Conservation (phyloP, 352 stramenopile genomes). For the Phytophthora syringae region DNA sequence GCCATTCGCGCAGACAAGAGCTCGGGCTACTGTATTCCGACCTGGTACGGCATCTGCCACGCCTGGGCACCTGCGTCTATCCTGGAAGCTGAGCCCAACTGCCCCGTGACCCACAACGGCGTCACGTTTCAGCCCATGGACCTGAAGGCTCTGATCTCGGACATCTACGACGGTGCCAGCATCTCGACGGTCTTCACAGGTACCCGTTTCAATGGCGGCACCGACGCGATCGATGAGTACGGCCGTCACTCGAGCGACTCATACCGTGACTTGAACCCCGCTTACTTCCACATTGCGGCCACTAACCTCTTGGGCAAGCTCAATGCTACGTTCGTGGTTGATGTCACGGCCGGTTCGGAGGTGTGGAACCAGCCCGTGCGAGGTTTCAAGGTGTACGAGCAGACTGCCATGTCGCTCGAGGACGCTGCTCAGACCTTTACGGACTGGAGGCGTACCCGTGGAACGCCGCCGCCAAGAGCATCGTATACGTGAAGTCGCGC, state of each 20-base stretch:
- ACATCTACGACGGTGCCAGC: conserved; percentile 36
- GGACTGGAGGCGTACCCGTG: conserved; percentile 47
- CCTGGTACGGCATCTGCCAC: conserved; percentile 53
- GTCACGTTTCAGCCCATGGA: conserved; percentile 49
- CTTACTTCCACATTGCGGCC: conserved; percentile 47
- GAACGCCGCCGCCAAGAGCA: conserved; percentile 40
- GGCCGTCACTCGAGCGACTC: conserved; percentile 38
- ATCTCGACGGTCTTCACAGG: conserved; percentile 42
- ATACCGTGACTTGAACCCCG: conserved; percentile 49
- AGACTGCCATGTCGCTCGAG: conserved; percentile 30
- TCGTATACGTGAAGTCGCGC: conserved; percentile 46
- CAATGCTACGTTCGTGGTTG: conserved; percentile 46
- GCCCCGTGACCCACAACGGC: conserved; percentile 38
- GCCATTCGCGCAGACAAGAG: conserved; percentile 29
- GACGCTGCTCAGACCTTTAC: conserved; percentile 43
- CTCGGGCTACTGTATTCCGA: conserved; percentile 45
- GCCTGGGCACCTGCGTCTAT: conserved; percentile 43
- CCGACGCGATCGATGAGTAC: conserved; percentile 35
- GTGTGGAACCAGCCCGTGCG: conserved; percentile 67
- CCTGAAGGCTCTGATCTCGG: conserved; percentile 45
- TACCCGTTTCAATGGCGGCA: conserved; percentile 34
- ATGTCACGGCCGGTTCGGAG: conserved; percentile 40
- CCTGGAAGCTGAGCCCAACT: conserved; percentile 40
- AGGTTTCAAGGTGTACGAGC: conserved; percentile 44
- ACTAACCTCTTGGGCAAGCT: conserved; percentile 46